Conservation (phyloP, 2,329 filamentous ascomycete species). For the Diplodia scrobiculata region DNA sequence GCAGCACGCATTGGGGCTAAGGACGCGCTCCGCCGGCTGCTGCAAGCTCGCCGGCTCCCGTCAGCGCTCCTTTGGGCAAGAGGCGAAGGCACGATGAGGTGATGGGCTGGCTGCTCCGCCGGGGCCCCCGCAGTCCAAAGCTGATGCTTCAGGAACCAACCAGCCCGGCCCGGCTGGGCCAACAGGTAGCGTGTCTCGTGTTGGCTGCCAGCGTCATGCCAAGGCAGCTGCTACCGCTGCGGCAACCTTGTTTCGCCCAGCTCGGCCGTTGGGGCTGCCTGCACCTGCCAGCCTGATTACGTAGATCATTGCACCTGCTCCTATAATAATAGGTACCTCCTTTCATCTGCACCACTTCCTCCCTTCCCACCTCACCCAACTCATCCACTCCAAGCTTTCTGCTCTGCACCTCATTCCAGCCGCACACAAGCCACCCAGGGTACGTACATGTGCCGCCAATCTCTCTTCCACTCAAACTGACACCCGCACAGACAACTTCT, state of each 20-base stretch:
- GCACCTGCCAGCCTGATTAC: constrained; percentile 16
- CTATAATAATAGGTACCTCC: constrained; percentile 16
- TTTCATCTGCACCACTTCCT: neutral
- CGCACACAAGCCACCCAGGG: neutral
- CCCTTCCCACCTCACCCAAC: neutral
- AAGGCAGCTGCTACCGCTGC: constrained; percentile 20
- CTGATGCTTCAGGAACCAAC: constrained; percentile 16
- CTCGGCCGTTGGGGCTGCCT: neutral
- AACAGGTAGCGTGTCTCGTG: constrained; percentile 13
- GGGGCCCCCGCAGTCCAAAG: neutral
- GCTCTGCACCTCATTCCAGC: neutral
- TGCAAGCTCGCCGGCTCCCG: neutral
- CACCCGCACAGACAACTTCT: neutral
- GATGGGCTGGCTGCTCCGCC: constrained; percentile 12
- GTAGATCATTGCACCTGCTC: constrained; percentile 5
- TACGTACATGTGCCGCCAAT: neutral
- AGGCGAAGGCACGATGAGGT: constrained; percentile 14
- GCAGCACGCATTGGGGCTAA: constrained; percentile 17
- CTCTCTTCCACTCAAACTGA: neutral
- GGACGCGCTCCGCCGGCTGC: constrained; percentile 6
- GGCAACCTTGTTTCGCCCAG: constrained; percentile 18
- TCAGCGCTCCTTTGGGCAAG: constrained; percentile 9
- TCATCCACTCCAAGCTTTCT: neutral
- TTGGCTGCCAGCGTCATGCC: constrained; percentile 10
- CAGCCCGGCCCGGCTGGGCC: constrained; percentile 17